Conservation (phyloP, 192 early-diverging fungal species). For the Phlyctochytrium bullatum region DNA sequence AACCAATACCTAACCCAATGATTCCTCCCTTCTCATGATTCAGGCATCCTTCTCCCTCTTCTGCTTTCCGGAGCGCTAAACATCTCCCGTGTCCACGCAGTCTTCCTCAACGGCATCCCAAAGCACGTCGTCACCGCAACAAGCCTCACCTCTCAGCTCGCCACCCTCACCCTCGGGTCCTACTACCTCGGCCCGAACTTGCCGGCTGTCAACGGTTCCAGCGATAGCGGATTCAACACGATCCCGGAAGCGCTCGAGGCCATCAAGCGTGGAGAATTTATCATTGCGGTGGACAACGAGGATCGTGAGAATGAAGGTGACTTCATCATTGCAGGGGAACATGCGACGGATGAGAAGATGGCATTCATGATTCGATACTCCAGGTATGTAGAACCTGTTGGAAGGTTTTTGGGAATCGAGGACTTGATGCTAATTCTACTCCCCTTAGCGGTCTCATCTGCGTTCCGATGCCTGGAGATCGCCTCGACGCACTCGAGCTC, state of each 20-base stretch:
- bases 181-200: slow-evolving; percentile 35
- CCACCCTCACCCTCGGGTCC: slow-evolving; percentile 19
- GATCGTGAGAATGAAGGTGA: slow-evolving; percentile 99
- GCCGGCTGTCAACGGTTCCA: background rate
- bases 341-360: slow-evolving; percentile 85
- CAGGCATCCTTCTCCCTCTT: slow-evolving; percentile 23
- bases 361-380: slow-evolving; percentile 96
- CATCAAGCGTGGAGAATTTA: slow-evolving; percentile 75
- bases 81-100: slow-evolving; percentile 19
- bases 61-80: slow-evolving; percentile 14
- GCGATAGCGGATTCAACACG: slow-evolving; percentile 53
- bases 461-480: slow-evolving; percentile 72
- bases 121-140: slow-evolving; percentile 11
- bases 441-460: slow-evolving; percentile 82
- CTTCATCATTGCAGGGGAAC: slow-evolving; percentile 94
- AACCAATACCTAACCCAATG: background rate
- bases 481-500: slow-evolving; percentile 79
- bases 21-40: slow-evolving; percentile 4
- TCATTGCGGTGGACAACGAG: slow-evolving; percentile 95
- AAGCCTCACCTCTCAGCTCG: slow-evolving; percentile 20
- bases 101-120: slow-evolving; percentile 27
- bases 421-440: background rate
- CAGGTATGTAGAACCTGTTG: slow-evolving; percentile 68
- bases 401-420: background rate
- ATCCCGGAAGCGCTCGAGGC: slow-evolving; percentile 64